Evolutionary conservation across 768 basidiomycete genomes (phyloP).

Genomic region (Leccinum aurantiacum): DNA sequence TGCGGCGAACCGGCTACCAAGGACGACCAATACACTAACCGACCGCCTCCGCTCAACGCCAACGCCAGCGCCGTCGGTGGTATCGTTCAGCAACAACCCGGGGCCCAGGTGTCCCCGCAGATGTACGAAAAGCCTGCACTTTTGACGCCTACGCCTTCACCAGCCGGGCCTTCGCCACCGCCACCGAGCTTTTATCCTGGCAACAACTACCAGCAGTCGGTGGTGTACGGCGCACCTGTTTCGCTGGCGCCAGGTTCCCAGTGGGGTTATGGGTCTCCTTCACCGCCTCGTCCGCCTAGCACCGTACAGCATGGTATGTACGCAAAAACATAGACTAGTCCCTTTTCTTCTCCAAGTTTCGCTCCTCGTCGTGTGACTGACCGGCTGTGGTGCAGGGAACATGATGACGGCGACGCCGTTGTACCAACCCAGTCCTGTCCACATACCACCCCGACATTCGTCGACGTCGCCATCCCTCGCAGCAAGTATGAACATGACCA

Average conservation of each 20-base stretch:
- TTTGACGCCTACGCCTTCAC: slow-evolving; percentile 39
- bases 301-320: slow-evolving; percentile 1
- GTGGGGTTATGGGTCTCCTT: slow-evolving; percentile 28
- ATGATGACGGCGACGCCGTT: slow-evolving; percentile 16
- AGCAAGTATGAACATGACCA: neutral
- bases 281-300: neutral
- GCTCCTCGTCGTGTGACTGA: neutral
- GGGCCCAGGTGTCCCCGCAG: slow-evolving; percentile 35
- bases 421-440: slow-evolving; percentile 32
- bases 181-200: slow-evolving; percentile 35
- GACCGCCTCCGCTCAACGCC: slow-evolving; percentile 29
- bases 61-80: slow-evolving; percentile 14
- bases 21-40: slow-evolving; percentile 36
- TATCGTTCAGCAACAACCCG: slow-evolving; percentile 55
- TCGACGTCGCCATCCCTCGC: slow-evolving; percentile 27
- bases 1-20: slow-evolving; percentile 52
- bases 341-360: neutral
- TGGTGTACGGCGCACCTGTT: slow-evolving; percentile 23
- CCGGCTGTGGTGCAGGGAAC: neutral
- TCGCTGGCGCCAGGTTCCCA: slow-evolving; percentile 14
- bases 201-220: slow-evolving; percentile 18
- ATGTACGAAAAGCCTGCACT: slow-evolving; percentile 42
- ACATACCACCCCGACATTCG: slow-evolving; percentile 16
- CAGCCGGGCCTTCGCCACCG: slow-evolving; percentile 43
- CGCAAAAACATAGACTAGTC: neutral